phyloP scores from a whole-genome alignment of 805 yeast genomes.

The Wickerhamiella galacta region DNA sequence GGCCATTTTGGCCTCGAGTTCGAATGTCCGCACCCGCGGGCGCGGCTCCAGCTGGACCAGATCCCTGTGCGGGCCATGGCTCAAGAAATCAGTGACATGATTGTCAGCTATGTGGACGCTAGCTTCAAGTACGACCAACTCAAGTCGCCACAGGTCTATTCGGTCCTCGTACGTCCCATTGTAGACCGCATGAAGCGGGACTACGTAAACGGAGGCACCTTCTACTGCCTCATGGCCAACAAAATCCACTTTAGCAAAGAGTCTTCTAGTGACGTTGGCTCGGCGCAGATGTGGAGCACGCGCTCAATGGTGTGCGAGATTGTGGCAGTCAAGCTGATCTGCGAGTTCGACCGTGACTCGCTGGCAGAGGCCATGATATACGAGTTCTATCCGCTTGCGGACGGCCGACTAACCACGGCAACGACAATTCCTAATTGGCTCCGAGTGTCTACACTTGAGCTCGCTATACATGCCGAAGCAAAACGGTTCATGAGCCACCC shows the following conservation, averaged over 20 bases:
- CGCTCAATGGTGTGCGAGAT: slow-evolving; percentile 37
- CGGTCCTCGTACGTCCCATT: slow-evolving; percentile 32
- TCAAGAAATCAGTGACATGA: slow-evolving; percentile 26
- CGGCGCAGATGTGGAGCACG: slow-evolving; percentile 24
- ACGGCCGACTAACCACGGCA: slow-evolving; percentile 15
- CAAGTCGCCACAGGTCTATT: slow-evolving; percentile 33
- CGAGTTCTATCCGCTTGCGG: slow-evolving; percentile 31
- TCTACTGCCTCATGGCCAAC: slow-evolving; percentile 25
- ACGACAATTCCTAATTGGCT: slow-evolving; percentile 20
- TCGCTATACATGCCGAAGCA: slow-evolving; percentile 36
- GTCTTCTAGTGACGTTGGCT: slow-evolving; percentile 18
- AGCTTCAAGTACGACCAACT: slow-evolving; percentile 36
- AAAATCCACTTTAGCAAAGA: slow-evolving; percentile 25
- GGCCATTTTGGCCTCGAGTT: no score
- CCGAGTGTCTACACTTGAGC: slow-evolving; percentile 31
- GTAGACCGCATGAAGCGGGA: slow-evolving; percentile 21
- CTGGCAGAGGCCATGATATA: slow-evolving; percentile 31
- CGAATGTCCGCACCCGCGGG: no score
- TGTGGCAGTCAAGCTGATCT: slow-evolving; percentile 33
- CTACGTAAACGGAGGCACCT: slow-evolving; percentile 19
- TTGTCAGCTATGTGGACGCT: slow-evolving; percentile 28
- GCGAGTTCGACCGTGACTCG: slow-evolving; percentile 27
- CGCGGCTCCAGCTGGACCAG: slow-evolving; percentile 20
- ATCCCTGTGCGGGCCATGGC: slow-evolving; percentile 23
- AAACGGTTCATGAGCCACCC: slow-evolving; percentile 38